Evolutionary conservation across 176 grass and related monocot genomes (phyloP).

Genomic region (Cenchrus fungigraminus): DNA sequence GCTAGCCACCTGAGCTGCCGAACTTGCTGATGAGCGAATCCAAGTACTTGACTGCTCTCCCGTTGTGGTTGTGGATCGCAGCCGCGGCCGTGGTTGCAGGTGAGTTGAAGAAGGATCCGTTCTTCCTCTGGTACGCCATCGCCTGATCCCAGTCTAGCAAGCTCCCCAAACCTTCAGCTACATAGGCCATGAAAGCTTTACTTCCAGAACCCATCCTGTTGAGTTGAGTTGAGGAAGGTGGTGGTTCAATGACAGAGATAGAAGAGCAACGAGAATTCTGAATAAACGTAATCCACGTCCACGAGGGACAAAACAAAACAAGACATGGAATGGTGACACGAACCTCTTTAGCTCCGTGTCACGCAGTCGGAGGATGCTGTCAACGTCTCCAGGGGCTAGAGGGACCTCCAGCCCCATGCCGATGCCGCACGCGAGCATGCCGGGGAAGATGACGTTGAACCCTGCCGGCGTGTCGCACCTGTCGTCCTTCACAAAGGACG

Average conservation of each 20-base stretch:
- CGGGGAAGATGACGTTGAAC: conserved; percentile 58
- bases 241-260: no score
- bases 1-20: conserved; percentile 49
- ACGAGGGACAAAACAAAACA: no score
- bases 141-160: conserved; percentile 48
- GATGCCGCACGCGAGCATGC: conserved; percentile 49
- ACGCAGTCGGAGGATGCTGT: conserved; percentile 19
- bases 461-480: conserved; percentile 48
- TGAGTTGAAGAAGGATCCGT: conserved; percentile 73
- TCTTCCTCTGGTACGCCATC: conserved; percentile 54
- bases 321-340: no score
- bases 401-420: conserved; percentile 54
- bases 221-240: background rate
- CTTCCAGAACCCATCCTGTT: conserved; percentile 24
- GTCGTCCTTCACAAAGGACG: conserved; percentile 27
- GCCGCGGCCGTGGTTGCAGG: conserved; percentile 59
- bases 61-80: conserved; percentile 43
- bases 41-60: conserved; percentile 56
- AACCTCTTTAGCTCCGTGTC: conserved; percentile 61
- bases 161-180: conserved; percentile 57
- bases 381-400: conserved; percentile 30
- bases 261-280: no score
- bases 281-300: no score
- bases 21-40: conserved; percentile 37
- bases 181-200: conserved; percentile 55